Percentiles rank a stretch among this genome's conserved stretches.
Evolutionary conservation across 2,329 filamentous ascomycete species (phyloP).

Genomic region (Phyllosticta citribraziliensis): DNA sequence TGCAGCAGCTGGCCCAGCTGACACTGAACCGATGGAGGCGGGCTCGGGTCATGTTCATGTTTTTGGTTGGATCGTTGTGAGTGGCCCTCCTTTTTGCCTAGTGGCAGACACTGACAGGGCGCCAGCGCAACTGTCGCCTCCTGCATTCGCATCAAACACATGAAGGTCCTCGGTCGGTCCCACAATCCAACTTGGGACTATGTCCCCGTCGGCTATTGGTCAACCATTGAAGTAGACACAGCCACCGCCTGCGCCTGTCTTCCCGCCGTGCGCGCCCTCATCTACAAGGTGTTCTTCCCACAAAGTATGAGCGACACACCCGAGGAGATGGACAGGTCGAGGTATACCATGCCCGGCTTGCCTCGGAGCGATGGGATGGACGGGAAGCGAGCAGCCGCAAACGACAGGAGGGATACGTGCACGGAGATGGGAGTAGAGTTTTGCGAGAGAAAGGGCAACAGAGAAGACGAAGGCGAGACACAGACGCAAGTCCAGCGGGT

Average conservation of each 20-base stretch:
- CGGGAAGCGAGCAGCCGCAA: background rate
- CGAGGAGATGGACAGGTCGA: background rate
- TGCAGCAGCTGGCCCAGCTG: slow-evolving; percentile 22
- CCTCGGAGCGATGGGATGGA: background rate
- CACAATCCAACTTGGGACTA: slow-evolving; percentile 31
- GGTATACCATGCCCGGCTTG: background rate
- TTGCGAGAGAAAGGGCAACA: background rate
- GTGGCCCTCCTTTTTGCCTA: slow-evolving; percentile 6
- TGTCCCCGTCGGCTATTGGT: slow-evolving; percentile 26
- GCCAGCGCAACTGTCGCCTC: slow-evolving; percentile 36
- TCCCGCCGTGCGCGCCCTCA: slow-evolving; percentile 16
- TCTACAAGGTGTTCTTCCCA: slow-evolving; percentile 6
- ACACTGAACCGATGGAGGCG: slow-evolving; percentile 22
- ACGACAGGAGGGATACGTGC: background rate
- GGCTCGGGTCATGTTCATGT: slow-evolving; percentile 28
- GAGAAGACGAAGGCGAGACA: background rate
- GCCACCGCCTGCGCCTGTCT: slow-evolving; percentile 30
- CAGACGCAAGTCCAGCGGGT: background rate
- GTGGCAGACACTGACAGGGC: background rate
- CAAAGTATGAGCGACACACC: background rate
- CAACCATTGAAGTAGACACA: slow-evolving; percentile 25
- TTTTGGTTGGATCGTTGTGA: slow-evolving; percentile 30
- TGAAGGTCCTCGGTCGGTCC: slow-evolving; percentile 34
- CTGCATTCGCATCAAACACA: slow-evolving; percentile 32
- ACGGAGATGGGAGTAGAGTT: background rate